Evolutionary conservation across 192 early-diverging fungal genomes (phyloP), one percentile per base, ranked within the genome.

Genomic region (Podila verticillata): DNA sequence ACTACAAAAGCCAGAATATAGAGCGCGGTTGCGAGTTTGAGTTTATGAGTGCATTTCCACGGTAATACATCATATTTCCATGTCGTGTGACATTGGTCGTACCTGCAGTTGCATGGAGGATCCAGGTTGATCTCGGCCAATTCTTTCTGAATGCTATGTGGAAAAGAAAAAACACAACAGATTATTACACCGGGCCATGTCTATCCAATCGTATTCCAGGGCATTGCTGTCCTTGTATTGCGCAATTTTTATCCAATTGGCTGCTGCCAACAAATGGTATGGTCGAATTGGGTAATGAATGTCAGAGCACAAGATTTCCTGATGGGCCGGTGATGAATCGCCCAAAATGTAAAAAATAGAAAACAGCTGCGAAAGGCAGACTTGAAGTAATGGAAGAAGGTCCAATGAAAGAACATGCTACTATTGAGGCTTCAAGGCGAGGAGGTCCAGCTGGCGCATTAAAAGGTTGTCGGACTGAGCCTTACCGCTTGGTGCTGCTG

Each of bases 101-200:
- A 89, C 90, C 87, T 92, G 92, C 95, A 96, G 83, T 96, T 96
- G 77, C 91, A 92, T 64, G 97, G 97, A 29, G 97, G 97, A 80
- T 98, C 95, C 56, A 98, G 87, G 70, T 91, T 92, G 77, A 98
- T 99, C 74, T 98, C 97, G 19, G 96, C 96, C 68, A 99, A 91
- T 84, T 99, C 97, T 81, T 97, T 98, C 72, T 98, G 96, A 67
- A 99, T 94, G 63, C 97, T 95, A 57, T 32, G 30, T 36, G 62
- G 48, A 48, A 56, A 64, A 66, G 22, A 26, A 34, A 68, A 24
- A 35, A 34, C 30, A 22, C 31, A 67, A 49, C n/a, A 28, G 35
- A 51, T 54, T 54, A 54, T 24, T 54, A 54, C 39, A 44, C 39
- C 17, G 15, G 39, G 39, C 15, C 39, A 44, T 44, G 39, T 44